These are phyloP conservation scores for Lactarius indigo DNA, from an alignment of 768 basidiomycete species.

Conservation along the genomic window DNA sequence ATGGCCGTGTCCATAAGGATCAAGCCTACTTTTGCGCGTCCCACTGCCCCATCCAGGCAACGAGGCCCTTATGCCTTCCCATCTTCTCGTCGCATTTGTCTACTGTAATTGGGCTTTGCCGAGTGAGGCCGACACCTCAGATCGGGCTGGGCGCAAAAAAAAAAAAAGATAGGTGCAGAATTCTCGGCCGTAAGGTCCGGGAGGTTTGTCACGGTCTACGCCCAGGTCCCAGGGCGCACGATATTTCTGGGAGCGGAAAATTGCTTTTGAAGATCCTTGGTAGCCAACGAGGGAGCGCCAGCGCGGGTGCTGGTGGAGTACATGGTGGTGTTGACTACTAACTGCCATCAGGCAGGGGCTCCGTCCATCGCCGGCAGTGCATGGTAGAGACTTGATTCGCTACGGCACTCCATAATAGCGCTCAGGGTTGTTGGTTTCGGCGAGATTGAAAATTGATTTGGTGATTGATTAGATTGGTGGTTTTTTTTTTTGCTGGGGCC, in stretches of 20 bases:
- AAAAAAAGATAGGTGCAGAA: background rate
- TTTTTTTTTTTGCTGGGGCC: constrained; percentile 7
- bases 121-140: background rate
- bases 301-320: background rate
- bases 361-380: background rate
- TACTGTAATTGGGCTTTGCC: background rate
- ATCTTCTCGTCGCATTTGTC: background rate
- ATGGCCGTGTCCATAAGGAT: background rate
- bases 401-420: background rate
- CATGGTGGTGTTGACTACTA: background rate
- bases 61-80: background rate
- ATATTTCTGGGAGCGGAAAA: background rate
- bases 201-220: background rate
- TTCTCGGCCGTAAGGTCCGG: constrained; percentile 8
- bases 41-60: background rate
- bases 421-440: background rate
- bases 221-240: constrained; percentile 1
- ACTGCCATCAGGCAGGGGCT: background rate
- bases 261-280: background rate
- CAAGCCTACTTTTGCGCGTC: background rate
- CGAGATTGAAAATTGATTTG: background rate
- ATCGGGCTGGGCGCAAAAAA: background rate
- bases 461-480: constrained; percentile 4
- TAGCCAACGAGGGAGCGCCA: constrained; percentile 8
- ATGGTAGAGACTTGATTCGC: background rate